Percentiles rank a stretch among this genome's conserved stretches.
Conservation (phyloP, 805 yeast genomes). For the Sungouiella thailandica region DNA sequence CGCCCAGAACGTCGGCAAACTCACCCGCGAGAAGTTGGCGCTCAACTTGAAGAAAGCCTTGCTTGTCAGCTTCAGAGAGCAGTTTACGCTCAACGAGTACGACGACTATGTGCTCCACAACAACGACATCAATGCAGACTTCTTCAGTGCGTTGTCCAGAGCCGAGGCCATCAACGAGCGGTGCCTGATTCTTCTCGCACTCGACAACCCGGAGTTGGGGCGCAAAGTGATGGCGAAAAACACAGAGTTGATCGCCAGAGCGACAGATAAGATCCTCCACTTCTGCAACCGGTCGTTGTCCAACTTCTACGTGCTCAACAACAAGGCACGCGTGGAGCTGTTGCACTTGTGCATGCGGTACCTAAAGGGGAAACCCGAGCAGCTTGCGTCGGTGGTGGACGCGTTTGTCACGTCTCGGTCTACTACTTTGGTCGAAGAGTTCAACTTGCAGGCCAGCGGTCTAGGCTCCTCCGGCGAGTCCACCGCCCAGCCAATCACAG, state of each 20-base stretch:
- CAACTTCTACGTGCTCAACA: slow-evolving; percentile 25
- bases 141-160: slow-evolving; percentile 55
- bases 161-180: slow-evolving; percentile 61
- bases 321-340: slow-evolving; percentile 19
- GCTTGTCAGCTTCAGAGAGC: slow-evolving; percentile 48
- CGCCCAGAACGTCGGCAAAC: slow-evolving; percentile 18
- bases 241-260: slow-evolving; percentile 43
- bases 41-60: slow-evolving; percentile 47
- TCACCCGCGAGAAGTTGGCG: slow-evolving; percentile 28
- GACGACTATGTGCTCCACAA: slow-evolving; percentile 59
- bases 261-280: slow-evolving; percentile 24
- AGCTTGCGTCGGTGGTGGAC: slow-evolving; percentile 55
- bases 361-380: slow-evolving; percentile 36
- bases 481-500: slow-evolving; percentile 7
- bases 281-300: slow-evolving; percentile 31
- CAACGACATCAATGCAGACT: slow-evolving; percentile 46
- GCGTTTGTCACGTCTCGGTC: slow-evolving; percentile 70
- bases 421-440: slow-evolving; percentile 59
- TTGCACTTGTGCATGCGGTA: slow-evolving; percentile 30
- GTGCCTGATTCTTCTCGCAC: slow-evolving; percentile 65
- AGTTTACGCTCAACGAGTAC: slow-evolving; percentile 63
- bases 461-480: slow-evolving; percentile 11
- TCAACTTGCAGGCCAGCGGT: slow-evolving; percentile 50
- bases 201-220: slow-evolving; percentile 65
- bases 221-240: slow-evolving; percentile 57